Base-by-base conservation (phyloP, 1,139 yeast genomes). In the Diutina mesorugosa region DNA sequence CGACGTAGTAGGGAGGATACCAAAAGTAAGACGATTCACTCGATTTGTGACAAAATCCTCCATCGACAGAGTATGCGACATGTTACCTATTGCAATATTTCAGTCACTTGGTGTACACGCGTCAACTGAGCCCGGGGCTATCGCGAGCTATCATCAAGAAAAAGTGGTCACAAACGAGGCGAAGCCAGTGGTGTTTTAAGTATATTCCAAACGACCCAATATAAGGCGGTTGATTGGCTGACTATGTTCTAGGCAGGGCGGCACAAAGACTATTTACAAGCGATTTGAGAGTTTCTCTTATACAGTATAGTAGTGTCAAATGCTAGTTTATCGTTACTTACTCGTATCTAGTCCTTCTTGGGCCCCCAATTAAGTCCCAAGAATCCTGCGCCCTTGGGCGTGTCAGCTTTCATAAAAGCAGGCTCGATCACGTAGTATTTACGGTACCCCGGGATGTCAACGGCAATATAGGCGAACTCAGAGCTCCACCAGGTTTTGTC, bases 311-410 rank as follows among this genome's bases (percentile, higher is more conserved):
- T 35, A 12, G 41, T 35, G 14, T 35, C 14, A 35, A n/a, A 35
- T 35, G 41, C 14, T n/a, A 10, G 14, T 35, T 35, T 35, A 10
- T 35, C 41, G n/a, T 35, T 35, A 35, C 41, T 35, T n/a, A n/a
- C 14, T 35, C 41, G 14, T 12, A 35, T 10, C n/a, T 35, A 35
- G n/a, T 35, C 28, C 10, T 47, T 47, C 68, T 81, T 85, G 28
- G 90, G 86, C 1, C 96, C 96, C 96, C 96, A 89, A 63, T 83
- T 85, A 54, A 88, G 82, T 16, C 95, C 95, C 61, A 88, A 74
- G 65, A 88, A 87, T 0, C 93, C 91, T 26, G 65, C 60, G 46
- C 66, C 59, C 54, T 66, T 67, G 4, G 75, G 78, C 29, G 69
- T 72, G 59, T 69, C 72, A 58, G 67, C 68, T 60, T 71, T 72